Conservation (phyloP, 331 rosid species). For the Pyracantha coccinea region DNA sequence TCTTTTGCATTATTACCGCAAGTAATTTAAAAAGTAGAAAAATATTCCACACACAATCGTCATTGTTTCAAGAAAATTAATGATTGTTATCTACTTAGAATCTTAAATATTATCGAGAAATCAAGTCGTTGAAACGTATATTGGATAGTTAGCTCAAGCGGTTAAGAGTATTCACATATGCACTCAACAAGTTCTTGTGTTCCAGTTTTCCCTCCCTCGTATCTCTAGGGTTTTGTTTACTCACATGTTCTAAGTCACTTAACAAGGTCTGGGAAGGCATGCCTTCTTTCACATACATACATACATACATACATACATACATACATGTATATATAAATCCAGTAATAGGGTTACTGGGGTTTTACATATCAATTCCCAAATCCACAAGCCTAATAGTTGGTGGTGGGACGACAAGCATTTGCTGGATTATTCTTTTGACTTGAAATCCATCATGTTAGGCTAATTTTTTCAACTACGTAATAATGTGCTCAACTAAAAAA, state of each 20-base stretch:
- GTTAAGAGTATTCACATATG: too few relatives aligned
- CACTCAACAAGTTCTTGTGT: not conserved
- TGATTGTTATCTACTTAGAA: not conserved
- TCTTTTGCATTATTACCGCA: not conserved
- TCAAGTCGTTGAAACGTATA: not conserved
- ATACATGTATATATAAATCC: not conserved
- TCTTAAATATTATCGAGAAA: not conserved
- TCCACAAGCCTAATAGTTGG: not conserved
- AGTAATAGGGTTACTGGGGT: not conserved
- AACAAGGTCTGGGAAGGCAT: not conserved
- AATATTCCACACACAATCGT: not conserved
- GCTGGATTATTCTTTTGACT: not conserved
- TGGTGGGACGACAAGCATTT: not conserved
- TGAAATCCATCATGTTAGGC: not conserved
- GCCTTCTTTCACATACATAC: too few relatives aligned
- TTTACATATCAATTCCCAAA: not conserved
- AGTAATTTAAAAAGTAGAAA: not conserved
- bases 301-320: too few relatives aligned
- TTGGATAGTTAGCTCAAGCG: too few relatives aligned
- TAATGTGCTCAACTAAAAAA: conserved; percentile 25
- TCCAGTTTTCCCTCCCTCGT: not conserved
- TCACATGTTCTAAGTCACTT: not conserved
- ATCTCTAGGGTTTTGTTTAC: not conserved
- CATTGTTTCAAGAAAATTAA: not conserved
- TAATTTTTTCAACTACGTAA: conserved; percentile 17